Conservation (phyloP, 768 basidiomycete species). For the Hypholoma fasciculare region DNA sequence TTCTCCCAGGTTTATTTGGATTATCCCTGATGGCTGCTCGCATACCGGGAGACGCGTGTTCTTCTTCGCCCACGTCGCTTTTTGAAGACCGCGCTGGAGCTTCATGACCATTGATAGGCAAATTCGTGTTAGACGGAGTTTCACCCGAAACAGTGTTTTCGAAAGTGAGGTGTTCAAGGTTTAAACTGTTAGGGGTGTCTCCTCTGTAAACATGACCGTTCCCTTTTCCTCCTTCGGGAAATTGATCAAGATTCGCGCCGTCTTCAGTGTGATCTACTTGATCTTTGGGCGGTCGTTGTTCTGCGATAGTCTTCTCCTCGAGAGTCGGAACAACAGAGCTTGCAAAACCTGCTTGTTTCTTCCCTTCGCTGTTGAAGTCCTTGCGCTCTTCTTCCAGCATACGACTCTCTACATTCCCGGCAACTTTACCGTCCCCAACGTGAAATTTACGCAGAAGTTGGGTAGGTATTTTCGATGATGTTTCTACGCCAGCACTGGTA, state of each 20-base stretch:
- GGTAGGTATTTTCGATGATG: conserved; percentile 26
- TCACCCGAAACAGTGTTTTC: conserved; percentile 45
- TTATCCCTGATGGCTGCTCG: conserved; percentile 57
- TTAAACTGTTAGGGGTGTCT: conserved; percentile 6
- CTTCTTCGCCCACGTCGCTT: conserved; percentile 43
- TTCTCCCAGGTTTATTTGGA: conserved; percentile 48
- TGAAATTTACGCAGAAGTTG: conserved; percentile 44
- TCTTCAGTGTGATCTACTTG: conserved; percentile 18
- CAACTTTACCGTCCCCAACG: conserved; percentile 36
- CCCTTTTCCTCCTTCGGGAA: not conserved
- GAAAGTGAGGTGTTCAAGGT: conserved; percentile 33
- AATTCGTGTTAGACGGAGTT: conserved; percentile 52
- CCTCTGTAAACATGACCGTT: conserved; percentile 1
- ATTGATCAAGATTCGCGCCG: conserved; percentile 10
- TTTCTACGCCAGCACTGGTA: conserved; percentile 14
- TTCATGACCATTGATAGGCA: conserved; percentile 41
- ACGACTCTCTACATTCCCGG: conserved; percentile 41
- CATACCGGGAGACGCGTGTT: conserved; percentile 48
- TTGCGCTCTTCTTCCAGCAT: conserved; percentile 49
- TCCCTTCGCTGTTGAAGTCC: conserved; percentile 51
- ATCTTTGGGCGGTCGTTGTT: conserved; percentile 40
- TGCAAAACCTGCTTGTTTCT: conserved; percentile 55
- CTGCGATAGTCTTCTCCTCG: conserved; percentile 64
- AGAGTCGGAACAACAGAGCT: conserved; percentile 65
- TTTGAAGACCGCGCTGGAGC: conserved; percentile 47